Base-by-base conservation (phyloP, 139 green algal genomes). In the Dunaliella sp. region DNA sequence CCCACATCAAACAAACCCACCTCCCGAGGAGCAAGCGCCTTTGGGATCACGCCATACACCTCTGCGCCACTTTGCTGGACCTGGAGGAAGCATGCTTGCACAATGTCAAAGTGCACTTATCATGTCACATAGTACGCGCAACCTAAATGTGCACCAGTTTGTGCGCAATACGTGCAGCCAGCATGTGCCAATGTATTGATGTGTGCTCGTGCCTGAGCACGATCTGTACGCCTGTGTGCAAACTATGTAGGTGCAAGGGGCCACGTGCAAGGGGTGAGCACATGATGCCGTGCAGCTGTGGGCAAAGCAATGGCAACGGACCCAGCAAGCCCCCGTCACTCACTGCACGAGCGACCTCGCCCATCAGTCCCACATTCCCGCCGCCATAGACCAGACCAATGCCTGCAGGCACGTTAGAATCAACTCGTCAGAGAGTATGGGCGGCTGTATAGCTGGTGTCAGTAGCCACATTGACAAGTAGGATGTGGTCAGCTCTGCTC, bases 31-130 rank as follows among this genome's bases (percentile, higher is more conserved):
- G 86, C 77, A 22, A 91, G 90, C 7, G 90, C 90, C 28, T 90
- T 84, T 0, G 95, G 95, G 37, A 98, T 96, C 21, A 97, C 89
- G 7, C 95, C 95, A n/a, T 97, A 82, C 2, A 98, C 95, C 21
- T 28, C 38, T 0, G 90, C 87, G 0, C 88, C 89, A 0, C 92
- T 93, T 26, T n/a, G n/a, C n/a, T 94, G 83, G 2, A 91, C 89
- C 1, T 57, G 35, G 1, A 16, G 3, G 74, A 3, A 36, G 80
- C 3, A 65, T 83, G 78, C 80, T 75, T 57, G 59, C 38, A 88
- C 81, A 1, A 91, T 87, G n/a, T n/a, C n/a, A n/a, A n/a, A n/a
- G n/a, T n/a, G n/a, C n/a, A n/a, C n/a, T n/a, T n/a, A n/a, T n/a
- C n/a, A n/a, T n/a, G n/a, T n/a, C n/a, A n/a, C n/a, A n/a, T n/a